Conservation (phyloP, 2,329 filamentous ascomycete species). For the Sporothrix pseudoabietina region DNA sequence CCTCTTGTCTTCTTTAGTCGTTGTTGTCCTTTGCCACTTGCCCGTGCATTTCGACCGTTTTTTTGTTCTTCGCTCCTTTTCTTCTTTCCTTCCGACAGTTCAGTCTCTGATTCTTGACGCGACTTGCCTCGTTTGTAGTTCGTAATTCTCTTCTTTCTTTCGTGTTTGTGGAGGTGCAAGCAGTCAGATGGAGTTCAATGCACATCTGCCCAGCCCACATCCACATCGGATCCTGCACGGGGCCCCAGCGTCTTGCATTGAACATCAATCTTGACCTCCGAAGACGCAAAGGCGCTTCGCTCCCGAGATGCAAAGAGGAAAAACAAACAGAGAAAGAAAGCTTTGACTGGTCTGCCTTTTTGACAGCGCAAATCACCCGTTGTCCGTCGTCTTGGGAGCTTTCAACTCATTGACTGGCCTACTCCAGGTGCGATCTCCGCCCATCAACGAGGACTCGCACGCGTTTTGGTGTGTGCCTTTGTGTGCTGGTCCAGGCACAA, state of each 20-base stretch:
- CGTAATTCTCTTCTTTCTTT: neutral
- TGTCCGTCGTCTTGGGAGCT: constrained; percentile 8
- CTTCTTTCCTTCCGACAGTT: neutral
- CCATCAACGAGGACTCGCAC: neutral
- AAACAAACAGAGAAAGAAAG: neutral
- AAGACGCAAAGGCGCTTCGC: neutral
- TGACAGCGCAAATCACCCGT: neutral
- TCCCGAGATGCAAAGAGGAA: neutral
- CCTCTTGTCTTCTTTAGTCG: neutral
- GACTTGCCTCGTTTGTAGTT: neutral
- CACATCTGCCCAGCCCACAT: neutral
- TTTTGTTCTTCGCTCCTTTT: too few species aligned
- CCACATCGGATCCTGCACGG: neutral
- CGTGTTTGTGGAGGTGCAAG: neutral
- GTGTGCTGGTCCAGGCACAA: constrained; percentile 4
- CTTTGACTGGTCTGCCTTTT: neutral
- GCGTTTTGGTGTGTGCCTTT: neutral
- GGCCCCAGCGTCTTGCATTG: constrained; percentile 8
- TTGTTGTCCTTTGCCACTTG: constrained; percentile 6
- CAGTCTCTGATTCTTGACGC: neutral
- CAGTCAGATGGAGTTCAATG: neutral
- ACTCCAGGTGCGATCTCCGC: constrained; percentile 4
- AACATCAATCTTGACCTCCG: neutral
- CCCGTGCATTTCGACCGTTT: constrained; percentile 2
- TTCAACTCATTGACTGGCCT: neutral